These are phyloP conservation scores for Physcomitrellopsis africana DNA, from an alignment of 225 moss, liverwort and hornwort species.

Conservation along the genomic window DNA sequence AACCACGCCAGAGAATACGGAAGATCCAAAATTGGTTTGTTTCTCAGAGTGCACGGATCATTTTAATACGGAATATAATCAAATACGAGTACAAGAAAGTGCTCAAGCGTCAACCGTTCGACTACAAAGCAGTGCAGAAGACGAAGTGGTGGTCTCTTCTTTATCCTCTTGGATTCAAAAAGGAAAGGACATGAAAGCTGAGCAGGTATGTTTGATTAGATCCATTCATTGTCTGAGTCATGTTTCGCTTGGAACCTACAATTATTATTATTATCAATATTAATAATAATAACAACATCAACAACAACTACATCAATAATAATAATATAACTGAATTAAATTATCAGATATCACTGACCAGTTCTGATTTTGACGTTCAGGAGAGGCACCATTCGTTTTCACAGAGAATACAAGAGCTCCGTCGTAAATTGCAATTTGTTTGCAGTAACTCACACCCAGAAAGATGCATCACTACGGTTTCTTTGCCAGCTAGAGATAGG, in stretches of 20 bases:
- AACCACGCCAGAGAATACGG: background rate
- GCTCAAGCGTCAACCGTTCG: background rate
- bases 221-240: background rate
- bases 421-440: constrained; percentile 46
- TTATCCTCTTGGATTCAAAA: constrained; percentile 37
- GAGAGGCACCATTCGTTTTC: constrained; percentile 21
- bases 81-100: constrained; percentile 30
- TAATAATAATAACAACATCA: too few species aligned
- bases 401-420: constrained; percentile 29
- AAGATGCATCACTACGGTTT: background rate
- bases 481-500: constrained; percentile 19
- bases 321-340: too few species aligned
- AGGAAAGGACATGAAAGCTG: constrained; percentile 34
- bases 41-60: constrained; percentile 33
- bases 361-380: background rate
- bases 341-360: background rate
- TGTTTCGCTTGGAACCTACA: background rate
- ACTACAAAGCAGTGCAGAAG: background rate
- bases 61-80: constrained; percentile 28
- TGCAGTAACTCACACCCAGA: constrained; percentile 39
- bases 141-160: constrained; percentile 14
- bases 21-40: constrained; percentile 12
- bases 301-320: too few species aligned
- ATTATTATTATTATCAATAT: too few species aligned
- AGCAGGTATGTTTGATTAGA: constrained; percentile 22